A percentile compares a stretch with the other conserved stretches of the same genome.
phyloP scores from a whole-genome alignment of 768 basidiomycete genomes.

The Dioszegia aurantiaca region DNA sequence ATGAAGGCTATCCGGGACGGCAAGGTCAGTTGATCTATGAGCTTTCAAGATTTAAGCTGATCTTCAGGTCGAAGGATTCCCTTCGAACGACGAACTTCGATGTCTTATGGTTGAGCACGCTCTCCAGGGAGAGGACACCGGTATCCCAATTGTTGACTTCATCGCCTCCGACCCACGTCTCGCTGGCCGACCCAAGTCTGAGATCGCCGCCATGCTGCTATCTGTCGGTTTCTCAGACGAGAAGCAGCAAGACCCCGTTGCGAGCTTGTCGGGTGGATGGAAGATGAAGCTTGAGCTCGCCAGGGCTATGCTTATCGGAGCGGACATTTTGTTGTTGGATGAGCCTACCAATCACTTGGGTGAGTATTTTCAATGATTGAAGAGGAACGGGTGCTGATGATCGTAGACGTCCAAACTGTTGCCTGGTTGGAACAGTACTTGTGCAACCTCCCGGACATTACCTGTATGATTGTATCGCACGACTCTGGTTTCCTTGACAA shows the following conservation, averaged over 20 bases:
- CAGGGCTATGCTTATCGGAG: constrained; percentile 94
- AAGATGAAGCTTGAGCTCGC: constrained; percentile 99
- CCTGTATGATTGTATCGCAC: constrained; percentile 91
- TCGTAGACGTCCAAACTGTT: constrained; percentile 64
- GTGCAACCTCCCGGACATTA: constrained; percentile 73
- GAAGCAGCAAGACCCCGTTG: constrained; percentile 79
- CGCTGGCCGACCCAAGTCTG: constrained; percentile 61
- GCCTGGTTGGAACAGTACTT: constrained; percentile 90
- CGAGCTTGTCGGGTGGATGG: constrained; percentile 93
- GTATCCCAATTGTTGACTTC: constrained; percentile 79
- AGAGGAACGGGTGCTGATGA: constrained; percentile 7
- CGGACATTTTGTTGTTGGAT: constrained; percentile 55
- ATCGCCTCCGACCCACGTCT: constrained; percentile 78
- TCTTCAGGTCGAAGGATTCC: constrained; percentile 74
- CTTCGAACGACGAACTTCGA: constrained; percentile 76
- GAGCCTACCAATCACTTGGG: constrained; percentile 16
- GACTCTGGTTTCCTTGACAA: constrained; percentile 96
- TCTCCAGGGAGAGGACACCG: constrained; percentile 86
- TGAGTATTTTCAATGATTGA: constrained; percentile 6
- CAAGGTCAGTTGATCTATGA: constrained; percentile 58
- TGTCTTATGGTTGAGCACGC: constrained; percentile 98
- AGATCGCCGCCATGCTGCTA: constrained; percentile 72
- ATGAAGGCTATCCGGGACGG: constrained; percentile 93
- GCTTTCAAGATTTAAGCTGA: constrained; percentile 41
- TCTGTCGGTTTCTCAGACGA: constrained; percentile 90